Conservation (phyloP, 805 yeast genomes). For the Kuraishia ogatae region DNA sequence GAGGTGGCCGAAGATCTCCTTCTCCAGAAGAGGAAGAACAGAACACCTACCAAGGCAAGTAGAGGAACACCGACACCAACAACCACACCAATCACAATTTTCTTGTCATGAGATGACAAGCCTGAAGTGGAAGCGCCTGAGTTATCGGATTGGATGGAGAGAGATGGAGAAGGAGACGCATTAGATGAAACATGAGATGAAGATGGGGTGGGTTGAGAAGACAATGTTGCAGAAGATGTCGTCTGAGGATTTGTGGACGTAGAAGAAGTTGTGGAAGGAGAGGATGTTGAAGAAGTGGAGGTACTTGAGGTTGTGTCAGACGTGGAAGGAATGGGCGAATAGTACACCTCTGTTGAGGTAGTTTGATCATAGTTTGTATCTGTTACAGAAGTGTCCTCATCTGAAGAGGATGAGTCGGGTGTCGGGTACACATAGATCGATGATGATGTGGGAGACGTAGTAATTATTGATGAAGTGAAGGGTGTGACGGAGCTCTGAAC, state of each 20-base stretch:
- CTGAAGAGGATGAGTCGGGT: constrained; percentile 5
- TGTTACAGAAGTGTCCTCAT: neutral
- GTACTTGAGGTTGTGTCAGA: constrained; percentile 3
- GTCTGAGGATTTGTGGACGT: constrained; percentile 3
- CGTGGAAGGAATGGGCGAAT: constrained; percentile 2
- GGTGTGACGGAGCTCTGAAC: neutral
- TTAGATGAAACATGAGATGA: constrained; percentile 6
- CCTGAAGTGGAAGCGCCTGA: constrained; percentile 23
- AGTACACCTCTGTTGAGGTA: neutral
- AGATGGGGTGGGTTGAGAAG: neutral
- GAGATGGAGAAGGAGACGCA: constrained; percentile 20
- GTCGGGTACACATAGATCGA: constrained; percentile 4
- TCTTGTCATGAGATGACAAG: constrained; percentile 37
- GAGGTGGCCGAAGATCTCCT: constrained; percentile 1
- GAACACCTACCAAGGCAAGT: constrained; percentile 29
- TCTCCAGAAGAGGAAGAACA: constrained; percentile 4
- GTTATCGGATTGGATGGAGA: constrained; percentile 12
- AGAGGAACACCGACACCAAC: constrained; percentile 67
- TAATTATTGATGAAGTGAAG: neutral
- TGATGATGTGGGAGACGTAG: constrained; percentile 2
- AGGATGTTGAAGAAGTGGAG: neutral
- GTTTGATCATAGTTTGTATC: constrained; percentile 4
- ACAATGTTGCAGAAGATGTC: constrained; percentile 2
- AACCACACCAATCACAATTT: constrained; percentile 58
- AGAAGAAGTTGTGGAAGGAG: constrained; percentile 3